A percentile compares a stretch with the other conserved stretches of the same genome.
phyloP scores from a whole-genome alignment of 192 early-diverging fungal genomes.

The Nowakowskiella sp. region DNA sequence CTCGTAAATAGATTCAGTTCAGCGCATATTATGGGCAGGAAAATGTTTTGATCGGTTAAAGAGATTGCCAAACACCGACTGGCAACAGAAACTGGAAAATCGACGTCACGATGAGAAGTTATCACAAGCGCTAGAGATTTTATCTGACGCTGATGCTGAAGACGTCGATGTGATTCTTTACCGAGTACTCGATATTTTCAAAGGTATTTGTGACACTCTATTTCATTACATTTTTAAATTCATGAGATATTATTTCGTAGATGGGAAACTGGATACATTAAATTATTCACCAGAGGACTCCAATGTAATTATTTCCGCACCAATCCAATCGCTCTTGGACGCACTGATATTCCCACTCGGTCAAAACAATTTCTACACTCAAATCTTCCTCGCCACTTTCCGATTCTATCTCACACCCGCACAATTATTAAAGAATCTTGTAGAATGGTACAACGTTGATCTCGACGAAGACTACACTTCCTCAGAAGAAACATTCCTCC shows the following conservation, averaged over 20 bases:
- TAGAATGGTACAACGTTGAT: constrained; percentile 53
- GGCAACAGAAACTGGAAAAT: too few relatives aligned
- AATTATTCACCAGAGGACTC: constrained; percentile 7
- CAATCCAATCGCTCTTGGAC: constrained; percentile 23
- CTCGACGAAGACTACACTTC: constrained; percentile 21
- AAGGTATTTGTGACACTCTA: constrained; percentile 11
- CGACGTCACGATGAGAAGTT: constrained; percentile 17
- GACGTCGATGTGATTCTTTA: constrained; percentile 23
- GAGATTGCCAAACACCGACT: too few relatives aligned
- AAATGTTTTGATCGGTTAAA: too few relatives aligned
- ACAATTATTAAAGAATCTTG: constrained; percentile 29
- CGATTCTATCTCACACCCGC: constrained; percentile 36
- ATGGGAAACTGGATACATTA: constrained; percentile 20
- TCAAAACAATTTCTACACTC: constrained; percentile 38
- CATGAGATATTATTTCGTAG: background rate
- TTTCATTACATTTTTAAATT: background rate
- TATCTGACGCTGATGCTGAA: background rate
- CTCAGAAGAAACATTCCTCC: constrained; percentile 26
- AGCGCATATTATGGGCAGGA: constrained; percentile 25
- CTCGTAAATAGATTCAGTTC: constrained; percentile 7
- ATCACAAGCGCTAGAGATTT: background rate
- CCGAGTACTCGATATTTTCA: constrained; percentile 30
- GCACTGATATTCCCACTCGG: constrained; percentile 41
- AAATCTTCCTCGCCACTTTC: constrained; percentile 47
- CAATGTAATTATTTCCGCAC: constrained; percentile 6